Evolutionary conservation across 2,329 filamentous ascomycete species (phyloP).

Genomic region (Allantophomopsis cytisporea): DNA sequence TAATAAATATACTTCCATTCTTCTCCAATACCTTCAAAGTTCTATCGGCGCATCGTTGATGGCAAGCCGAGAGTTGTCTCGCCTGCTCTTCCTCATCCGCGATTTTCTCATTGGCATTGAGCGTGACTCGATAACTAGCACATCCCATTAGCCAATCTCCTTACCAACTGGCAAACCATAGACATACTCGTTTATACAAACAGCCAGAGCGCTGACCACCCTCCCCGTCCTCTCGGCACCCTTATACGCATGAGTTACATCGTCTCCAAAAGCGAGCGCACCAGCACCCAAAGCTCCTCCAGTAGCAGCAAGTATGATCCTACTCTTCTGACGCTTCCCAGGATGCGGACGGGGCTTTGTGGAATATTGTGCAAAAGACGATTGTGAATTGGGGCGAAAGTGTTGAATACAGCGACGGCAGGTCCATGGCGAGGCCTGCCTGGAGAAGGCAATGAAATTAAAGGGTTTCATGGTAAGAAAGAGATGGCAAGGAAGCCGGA

Average conservation of each 20-base stretch:
- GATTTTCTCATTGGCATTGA: constrained; percentile 54
- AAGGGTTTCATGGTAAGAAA: background rate
- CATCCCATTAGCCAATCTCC: background rate
- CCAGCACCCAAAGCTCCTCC: constrained; percentile 9
- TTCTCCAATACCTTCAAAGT: constrained; percentile 81
- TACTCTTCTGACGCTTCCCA: background rate
- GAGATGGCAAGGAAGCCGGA: background rate
- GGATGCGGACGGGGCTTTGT: background rate
- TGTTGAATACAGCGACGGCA: background rate
- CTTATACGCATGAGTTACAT: constrained; percentile 64
- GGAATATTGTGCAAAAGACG: background rate
- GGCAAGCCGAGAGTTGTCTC: constrained; percentile 66
- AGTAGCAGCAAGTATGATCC: constrained; percentile 5
- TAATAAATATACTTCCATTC: constrained; percentile 98
- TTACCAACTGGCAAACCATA: background rate
- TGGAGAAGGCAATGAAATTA: background rate
- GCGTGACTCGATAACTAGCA: constrained; percentile 68
- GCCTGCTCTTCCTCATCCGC: constrained; percentile 51
- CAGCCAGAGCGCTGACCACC: constrained; percentile 58
- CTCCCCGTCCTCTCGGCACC: constrained; percentile 66
- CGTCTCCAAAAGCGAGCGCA: constrained; percentile 41
- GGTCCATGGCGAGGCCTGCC: background rate
- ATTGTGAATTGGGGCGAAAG: too few species aligned
- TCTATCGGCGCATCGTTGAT: constrained; percentile 82
- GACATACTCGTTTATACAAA: constrained; percentile 80